Base-by-base conservation (phyloP, 2,329 filamentous ascomycete genomes). In the Fusarium sp. region DNA sequence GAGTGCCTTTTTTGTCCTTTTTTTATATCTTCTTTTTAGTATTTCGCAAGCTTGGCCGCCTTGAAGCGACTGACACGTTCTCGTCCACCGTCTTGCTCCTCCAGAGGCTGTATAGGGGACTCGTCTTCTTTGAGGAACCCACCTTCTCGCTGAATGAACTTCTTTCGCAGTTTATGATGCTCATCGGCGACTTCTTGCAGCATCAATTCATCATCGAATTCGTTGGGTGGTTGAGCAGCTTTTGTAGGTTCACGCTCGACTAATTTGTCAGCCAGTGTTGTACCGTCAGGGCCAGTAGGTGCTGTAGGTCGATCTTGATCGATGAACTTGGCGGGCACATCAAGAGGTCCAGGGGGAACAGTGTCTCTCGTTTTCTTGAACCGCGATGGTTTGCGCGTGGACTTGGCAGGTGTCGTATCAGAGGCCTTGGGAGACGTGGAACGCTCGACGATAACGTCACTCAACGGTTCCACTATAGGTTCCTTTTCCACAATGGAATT, bases 151-250 rank as follows among this genome's bases (percentile, higher is more conserved):
- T 93, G 89, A 56, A 98, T 94, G 80, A 97, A 90, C 74, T 88
- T 88, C 77, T 94, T 97, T 21, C 95, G 91, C 78, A 93, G 85
- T 45, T 88, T 89, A 78, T 97, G 91, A 79, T 97, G 97, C 76
- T 97, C 92, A 39, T 89, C 88, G 10, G 92, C 90, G 16, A 97
- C 89, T 78, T 97, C 91, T 67, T 92, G 89, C 55, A 91, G 87
- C 52, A 95, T 84, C 30, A 94, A 82, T n/a, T 74, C 70, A 21
- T 89, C 84, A 7, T 97, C 91, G 41, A 95, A 83, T 69, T 92
- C 90, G 70, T 92, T 88, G 0, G 88, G 88, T 64, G 72, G 61
- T n/a, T 71, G 60, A 26, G 78, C 74, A 30, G 69, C 63, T 7
- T 67, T 58, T 25, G 31, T 75, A 11, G 80, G 76, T 44, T 85